Evolutionary conservation across 2,329 filamentous ascomycete genomes (phyloP), one percentile per base, ranked within the genome.

Genomic region (Diaporthe vexans): DNA sequence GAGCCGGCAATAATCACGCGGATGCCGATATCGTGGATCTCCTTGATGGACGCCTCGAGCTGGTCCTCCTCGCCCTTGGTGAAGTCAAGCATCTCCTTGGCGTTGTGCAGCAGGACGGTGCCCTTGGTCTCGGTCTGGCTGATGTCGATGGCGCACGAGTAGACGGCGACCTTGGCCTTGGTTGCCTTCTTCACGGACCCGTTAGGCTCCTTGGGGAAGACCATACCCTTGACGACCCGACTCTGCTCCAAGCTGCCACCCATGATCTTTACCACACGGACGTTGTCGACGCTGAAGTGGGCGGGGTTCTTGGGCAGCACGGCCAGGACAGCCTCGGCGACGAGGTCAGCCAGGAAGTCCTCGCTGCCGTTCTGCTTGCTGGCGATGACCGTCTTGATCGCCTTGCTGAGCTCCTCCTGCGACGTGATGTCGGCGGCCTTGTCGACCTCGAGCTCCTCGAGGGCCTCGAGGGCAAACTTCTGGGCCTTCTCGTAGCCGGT

Each of bases 251-350:
- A 87, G 83, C 94, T 95, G 77, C 97, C 96, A 79, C 97, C 97
- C 96, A 99, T 98, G 81, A 99, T 99, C 90, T 99, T 99, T 80
- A 99, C 97, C 74, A 99, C 97, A 75, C 97, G 94, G 80, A 99
- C 93, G 84, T 99, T 99, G 88, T 99, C 97, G 77, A 99, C 95
- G 85, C 98, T 99, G 90, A 99, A 99, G 86, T 97, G 95, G 83
- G 90, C 86, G 29, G 97, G 94, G 86, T 98, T 98, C 88, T 98
- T 98, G 78, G 97, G 97, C 77, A 99, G 90, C 26, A 99, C 95
- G 58, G 95, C 92, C 73, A 98, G 91, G 73, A 93, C 91, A 56
- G 91, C 92, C 83, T 98, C 95, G 59, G 97, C 93, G 77, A 99
- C 95, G 80, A 98, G 90, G 71, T 93, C 88, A 76, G 95, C 94